Evolutionary conservation across 2,329 filamentous ascomycete genomes (phyloP).

Genomic region (Stemphylium lycopersici): DNA sequence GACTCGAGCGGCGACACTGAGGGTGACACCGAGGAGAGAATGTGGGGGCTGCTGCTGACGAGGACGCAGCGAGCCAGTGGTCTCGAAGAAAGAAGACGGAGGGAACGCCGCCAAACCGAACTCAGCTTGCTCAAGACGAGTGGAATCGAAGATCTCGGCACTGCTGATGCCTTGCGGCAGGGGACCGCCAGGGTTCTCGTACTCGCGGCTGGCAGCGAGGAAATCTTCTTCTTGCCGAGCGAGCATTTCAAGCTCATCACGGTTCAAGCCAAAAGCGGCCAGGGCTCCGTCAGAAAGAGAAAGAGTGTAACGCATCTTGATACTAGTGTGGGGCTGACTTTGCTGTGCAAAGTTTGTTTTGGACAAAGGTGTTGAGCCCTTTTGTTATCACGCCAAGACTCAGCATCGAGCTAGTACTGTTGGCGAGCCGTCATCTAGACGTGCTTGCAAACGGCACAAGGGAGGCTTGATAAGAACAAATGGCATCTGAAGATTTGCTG

Average conservation of each 20-base stretch:
- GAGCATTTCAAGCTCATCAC: neutral
- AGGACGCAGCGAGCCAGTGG: neutral
- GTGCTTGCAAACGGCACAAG: too few species aligned
- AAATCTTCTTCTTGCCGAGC: neutral
- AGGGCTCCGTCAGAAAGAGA: neutral
- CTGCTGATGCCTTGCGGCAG: neutral
- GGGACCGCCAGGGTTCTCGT: neutral
- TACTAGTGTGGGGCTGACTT: neutral
- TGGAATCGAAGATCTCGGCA: neutral
- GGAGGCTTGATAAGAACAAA: too few species aligned
- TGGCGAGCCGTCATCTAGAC: too few species aligned
- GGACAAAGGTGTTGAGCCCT: neutral
- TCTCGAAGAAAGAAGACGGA: neutral
- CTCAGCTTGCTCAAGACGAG: neutral
- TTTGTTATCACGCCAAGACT: neutral
- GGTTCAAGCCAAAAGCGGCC: neutral
- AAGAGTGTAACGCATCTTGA: neutral
- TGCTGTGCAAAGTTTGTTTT: neutral
- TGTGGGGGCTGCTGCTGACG: neutral
- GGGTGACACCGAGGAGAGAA: neutral
- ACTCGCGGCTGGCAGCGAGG: neutral
- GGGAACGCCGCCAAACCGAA: neutral
- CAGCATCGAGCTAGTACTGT: too few species aligned
- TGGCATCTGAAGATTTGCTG: too few species aligned
- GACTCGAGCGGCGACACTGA: neutral